Conservation (phyloP, 495 filamentous ascomycete species). For the Aspergillus heteromorphus region DNA sequence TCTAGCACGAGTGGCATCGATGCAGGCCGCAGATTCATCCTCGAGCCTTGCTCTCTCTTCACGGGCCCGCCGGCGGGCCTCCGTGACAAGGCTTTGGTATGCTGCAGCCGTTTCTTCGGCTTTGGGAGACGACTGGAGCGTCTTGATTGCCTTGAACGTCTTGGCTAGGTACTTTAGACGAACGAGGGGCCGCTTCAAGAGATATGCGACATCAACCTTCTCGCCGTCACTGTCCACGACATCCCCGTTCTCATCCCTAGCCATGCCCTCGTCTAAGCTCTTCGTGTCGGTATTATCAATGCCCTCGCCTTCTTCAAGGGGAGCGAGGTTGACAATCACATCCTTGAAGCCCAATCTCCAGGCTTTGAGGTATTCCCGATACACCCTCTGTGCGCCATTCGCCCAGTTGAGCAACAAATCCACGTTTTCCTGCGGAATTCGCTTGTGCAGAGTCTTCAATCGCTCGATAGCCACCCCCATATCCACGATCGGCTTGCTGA, state of each 20-base stretch:
- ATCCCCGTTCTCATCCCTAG: constrained; percentile 72
- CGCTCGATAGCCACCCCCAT: constrained; percentile 91
- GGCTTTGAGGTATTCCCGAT: constrained; percentile 79
- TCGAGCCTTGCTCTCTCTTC: constrained; percentile 84
- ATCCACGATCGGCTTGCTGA: constrained; percentile 84
- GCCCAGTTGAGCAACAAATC: constrained; percentile 76
- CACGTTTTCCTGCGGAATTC: constrained; percentile 65
- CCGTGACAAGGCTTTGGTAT: constrained; percentile 68
- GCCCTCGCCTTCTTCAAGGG: constrained; percentile 49
- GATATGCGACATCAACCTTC: constrained; percentile 88
- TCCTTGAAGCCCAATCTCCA: constrained; percentile 96
- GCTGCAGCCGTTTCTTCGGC: constrained; percentile 49
- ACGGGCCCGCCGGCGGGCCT: constrained; percentile 70
- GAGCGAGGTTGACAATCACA: constrained; percentile 87
- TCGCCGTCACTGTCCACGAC: constrained; percentile 74
- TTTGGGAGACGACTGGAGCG: constrained; percentile 50
- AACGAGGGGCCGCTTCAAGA: constrained; percentile 84
- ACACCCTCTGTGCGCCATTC: constrained; percentile 65
- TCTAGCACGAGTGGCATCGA: constrained; percentile 72
- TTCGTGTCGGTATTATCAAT: constrained; percentile 47
- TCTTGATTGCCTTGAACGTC: constrained; percentile 66
- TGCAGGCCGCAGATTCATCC: constrained; percentile 80
- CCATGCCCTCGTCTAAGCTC: constrained; percentile 61
- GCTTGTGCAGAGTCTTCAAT: constrained; percentile 71
- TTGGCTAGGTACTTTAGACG: constrained; percentile 83